Evolutionary conservation across 2,329 filamentous ascomycete genomes (phyloP), one percentile per base, ranked within the genome.

Genomic region (Penicillium expansum): DNA sequence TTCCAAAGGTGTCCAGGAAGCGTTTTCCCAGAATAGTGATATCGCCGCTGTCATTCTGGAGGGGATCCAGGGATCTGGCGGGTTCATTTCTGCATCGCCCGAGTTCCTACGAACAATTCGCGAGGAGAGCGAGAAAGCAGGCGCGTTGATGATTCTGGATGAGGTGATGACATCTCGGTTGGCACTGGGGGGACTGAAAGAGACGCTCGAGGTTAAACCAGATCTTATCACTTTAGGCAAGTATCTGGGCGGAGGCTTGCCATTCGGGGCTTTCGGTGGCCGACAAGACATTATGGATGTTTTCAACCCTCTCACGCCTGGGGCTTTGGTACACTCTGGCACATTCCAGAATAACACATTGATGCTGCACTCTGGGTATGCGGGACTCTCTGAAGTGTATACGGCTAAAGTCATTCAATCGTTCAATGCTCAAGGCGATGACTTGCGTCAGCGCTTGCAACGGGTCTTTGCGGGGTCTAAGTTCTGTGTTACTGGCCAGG

Each of bases 151-250:
- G 61, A 84, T 91, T 35, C 74, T 89, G 14, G 88, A 91, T 67
- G 88, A 91, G 71, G 87, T 90, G 6, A 87, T 89, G 81, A 89
- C 86, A 0, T 86, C 83, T 4, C 79, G 87, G 2, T 71, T 89
- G 29, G 45, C 29, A n/a, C 44, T 35, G 4, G 48, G 54, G 4
- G 59, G 57, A 2, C 7, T 60, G 10, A 44, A 47, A n/a, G 38
- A 50, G 1, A 37, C 43, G 9, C 37, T 48, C 20, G 24, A 18
- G 5, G 18, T 51, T 14, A 42, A 37, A 2, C 85, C 86, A 0
- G 87, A 89, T 65, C 68, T 89, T 51, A 84, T 81, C 43, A 86
- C 85, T 0, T 70, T 89, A 39, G 87, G 87, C 0, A 90, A 89
- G 66, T 89, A 82, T 64, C 73, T 89, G 2, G 87, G 86, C 6